Conservation (phyloP, 2,329 filamentous ascomycete genomes). For the Mariannaea sp. region DNA sequence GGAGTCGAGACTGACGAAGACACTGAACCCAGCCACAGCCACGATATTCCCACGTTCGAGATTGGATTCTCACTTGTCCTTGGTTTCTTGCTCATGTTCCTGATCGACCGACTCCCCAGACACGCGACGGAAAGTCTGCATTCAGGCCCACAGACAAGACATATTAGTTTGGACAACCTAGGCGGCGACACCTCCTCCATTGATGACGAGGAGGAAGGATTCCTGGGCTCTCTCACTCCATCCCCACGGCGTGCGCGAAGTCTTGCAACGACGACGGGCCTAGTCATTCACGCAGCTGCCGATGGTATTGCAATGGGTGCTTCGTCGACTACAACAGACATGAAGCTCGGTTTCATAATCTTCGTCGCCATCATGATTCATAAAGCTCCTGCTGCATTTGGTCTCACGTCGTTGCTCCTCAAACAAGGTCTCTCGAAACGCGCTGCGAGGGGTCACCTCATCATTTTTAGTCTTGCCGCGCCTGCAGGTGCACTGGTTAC, state of each 20-base stretch:
- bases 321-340: slow-evolving; percentile 75
- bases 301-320: slow-evolving; percentile 96
- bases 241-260: slow-evolving; percentile 64
- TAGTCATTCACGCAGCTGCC: slow-evolving; percentile 95
- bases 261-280: slow-evolving; percentile 84
- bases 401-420: slow-evolving; percentile 84
- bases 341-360: slow-evolving; percentile 83
- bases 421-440: slow-evolving; percentile 91
- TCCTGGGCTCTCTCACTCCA: slow-evolving; percentile 62
- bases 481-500: slow-evolving; percentile 84
- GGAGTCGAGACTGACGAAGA: slow-evolving; percentile 38
- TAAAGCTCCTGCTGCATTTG: slow-evolving; percentile 95
- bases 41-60: slow-evolving; percentile 68
- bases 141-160: slow-evolving; percentile 70
- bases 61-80: slow-evolving; percentile 85
- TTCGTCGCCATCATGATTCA: slow-evolving; percentile 98
- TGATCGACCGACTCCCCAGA: slow-evolving; percentile 84
- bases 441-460: slow-evolving; percentile 79
- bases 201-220: slow-evolving; percentile 62
- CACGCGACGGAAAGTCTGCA: slow-evolving; percentile 71
- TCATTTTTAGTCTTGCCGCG: slow-evolving; percentile 90
- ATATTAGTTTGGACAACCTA: slow-evolving; percentile 87
- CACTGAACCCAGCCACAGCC: slow-evolving; percentile 41
- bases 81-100: slow-evolving; percentile 95
- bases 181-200: slow-evolving; percentile 56